Evolutionary conservation across 2,329 filamentous ascomycete genomes (phyloP).

Genomic region (Mariannaea sp.): DNA sequence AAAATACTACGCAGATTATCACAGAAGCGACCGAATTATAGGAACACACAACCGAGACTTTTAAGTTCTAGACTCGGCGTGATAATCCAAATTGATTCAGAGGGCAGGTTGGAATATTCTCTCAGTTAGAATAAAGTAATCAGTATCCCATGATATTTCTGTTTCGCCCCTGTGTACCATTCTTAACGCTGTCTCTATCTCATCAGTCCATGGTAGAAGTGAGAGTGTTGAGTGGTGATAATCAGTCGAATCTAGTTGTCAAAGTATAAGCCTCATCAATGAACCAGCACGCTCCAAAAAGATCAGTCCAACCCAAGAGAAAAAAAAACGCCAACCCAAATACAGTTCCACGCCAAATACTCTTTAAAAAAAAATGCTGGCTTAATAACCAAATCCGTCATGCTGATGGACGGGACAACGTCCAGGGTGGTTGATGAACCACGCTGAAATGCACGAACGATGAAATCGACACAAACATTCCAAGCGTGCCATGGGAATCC

Average conservation of each 20-base stretch:
- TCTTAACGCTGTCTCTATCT: constrained; percentile 7
- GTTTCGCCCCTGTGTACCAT: background rate
- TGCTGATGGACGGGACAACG: constrained; percentile 70
- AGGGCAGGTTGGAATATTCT: too few species aligned
- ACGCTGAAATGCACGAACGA: constrained; percentile 61
- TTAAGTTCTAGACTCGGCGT: too few species aligned
- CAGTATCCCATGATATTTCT: background rate
- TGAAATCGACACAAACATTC: constrained; percentile 72
- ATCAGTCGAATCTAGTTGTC: constrained; percentile 24
- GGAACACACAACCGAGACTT: too few species aligned
- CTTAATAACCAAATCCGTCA: constrained; percentile 59
- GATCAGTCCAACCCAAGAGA: background rate
- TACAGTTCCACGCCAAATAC: constrained; percentile 32
- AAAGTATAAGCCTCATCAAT: constrained; percentile 7
- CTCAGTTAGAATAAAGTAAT: too few species aligned
- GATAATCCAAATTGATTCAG: too few species aligned
- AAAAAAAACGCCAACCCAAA: constrained; percentile 4
- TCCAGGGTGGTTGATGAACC: constrained; percentile 66
- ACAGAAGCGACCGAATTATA: too few species aligned
- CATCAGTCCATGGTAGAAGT: constrained; percentile 13
- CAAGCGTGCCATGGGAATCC: constrained; percentile 66
- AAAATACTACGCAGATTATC: too few species aligned
- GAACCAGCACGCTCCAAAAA: constrained; percentile 24
- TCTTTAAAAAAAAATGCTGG: constrained; percentile 17
- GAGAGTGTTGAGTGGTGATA: constrained; percentile 27